These are phyloP conservation scores for Boletus pseudopeckii DNA, from an alignment of 768 basidiomycete genomes.

Conservation along the genomic window DNA sequence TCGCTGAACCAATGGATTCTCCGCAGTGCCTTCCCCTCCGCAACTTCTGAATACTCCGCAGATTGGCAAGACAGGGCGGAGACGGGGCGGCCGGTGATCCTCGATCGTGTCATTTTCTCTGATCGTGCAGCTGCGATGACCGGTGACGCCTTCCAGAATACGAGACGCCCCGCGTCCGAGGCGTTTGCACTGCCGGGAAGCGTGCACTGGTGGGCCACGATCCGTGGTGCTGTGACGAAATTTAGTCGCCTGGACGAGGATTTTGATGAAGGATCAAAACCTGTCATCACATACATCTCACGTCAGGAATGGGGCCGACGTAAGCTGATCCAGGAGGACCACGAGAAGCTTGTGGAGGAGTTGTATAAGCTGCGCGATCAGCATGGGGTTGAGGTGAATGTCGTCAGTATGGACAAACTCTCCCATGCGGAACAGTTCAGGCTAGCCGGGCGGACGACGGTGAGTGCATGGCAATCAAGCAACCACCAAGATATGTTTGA, in stretches of 20 bases:
- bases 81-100: conserved; percentile 66
- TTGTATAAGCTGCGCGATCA: conserved; percentile 63
- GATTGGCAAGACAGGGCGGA: conserved; percentile 82
- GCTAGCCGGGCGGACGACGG: conserved; percentile 82
- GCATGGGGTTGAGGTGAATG: conserved; percentile 83
- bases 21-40: conserved; percentile 75
- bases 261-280: conserved; percentile 48
- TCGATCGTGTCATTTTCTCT: conserved; percentile 84
- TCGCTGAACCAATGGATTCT: conserved; percentile 88
- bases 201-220: conserved; percentile 79
- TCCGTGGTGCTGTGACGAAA: conserved; percentile 68
- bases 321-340: conserved; percentile 72
- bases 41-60: conserved; percentile 72
- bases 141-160: conserved; percentile 60
- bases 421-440: conserved; percentile 75
- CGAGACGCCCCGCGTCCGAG: conserved; percentile 72
- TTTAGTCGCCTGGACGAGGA: conserved; percentile 58
- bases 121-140: conserved; percentile 85
- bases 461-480: conserved; percentile 35
- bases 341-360: conserved; percentile 74
- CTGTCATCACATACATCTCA: conserved; percentile 91
- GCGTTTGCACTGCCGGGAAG: conserved; percentile 74
- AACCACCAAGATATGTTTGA: background rate
- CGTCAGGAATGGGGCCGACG: conserved; percentile 86
- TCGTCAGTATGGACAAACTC: conserved; percentile 82